These are phyloP conservation scores for Ophidiomyces ophidiicola DNA, from an alignment of 2,329 filamentous ascomycete species.

Conservation along the genomic window DNA sequence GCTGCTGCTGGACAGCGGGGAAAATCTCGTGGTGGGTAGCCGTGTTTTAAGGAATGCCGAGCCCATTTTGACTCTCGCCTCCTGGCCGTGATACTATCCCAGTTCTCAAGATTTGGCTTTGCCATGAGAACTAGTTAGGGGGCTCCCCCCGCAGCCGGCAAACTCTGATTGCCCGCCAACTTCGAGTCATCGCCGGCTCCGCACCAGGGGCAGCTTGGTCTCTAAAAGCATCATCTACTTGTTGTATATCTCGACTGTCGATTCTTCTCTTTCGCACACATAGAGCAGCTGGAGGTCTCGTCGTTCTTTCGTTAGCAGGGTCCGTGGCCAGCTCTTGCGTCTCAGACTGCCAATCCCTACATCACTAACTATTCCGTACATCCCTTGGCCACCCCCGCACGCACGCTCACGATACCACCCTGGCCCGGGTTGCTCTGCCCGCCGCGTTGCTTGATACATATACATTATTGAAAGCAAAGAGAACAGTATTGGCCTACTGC, in stretches of 20 bases:
- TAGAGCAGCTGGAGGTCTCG: not conserved
- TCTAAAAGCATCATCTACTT: too few species aligned
- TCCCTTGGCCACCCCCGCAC: slow-evolving; percentile 11
- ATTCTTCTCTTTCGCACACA: too few species aligned
- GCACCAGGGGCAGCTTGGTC: not conserved
- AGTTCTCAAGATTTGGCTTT: too few species aligned
- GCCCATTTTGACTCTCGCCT: too few species aligned
- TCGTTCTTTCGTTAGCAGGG: not conserved
- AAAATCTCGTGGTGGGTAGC: too few species aligned
- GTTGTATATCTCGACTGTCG: too few species aligned
- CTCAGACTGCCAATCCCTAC: not conserved
- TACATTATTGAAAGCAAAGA: too few species aligned
- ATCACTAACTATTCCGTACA: not conserved
- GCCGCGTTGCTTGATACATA: not conserved
- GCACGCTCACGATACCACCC: slow-evolving; percentile 7
- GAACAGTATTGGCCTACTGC: too few species aligned
- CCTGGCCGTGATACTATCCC: too few species aligned
- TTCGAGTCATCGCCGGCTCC: slow-evolving; percentile 1
- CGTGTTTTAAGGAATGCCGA: too few species aligned
- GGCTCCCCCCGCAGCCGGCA: slow-evolving; percentile 2
- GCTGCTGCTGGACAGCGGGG: too few species aligned
- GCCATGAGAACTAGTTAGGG: too few species aligned
- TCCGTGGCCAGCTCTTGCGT: not conserved
- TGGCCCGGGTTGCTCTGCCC: not conserved
- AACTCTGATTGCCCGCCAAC: not conserved